Conservation (phyloP, 2,329 filamentous ascomycete genomes). For the Colletotrichum sp. region DNA sequence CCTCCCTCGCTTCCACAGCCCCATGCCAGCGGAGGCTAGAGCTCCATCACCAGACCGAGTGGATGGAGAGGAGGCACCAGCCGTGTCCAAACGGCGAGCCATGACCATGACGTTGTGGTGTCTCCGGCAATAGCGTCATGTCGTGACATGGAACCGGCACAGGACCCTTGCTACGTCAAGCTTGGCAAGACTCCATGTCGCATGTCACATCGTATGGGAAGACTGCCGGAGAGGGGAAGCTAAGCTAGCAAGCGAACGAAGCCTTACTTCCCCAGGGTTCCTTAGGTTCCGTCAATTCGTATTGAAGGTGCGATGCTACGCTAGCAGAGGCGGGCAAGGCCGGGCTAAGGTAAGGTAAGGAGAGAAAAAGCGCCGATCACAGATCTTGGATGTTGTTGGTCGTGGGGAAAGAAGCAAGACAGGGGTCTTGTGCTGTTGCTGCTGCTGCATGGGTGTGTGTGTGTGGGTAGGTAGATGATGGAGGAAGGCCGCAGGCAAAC, state of each 20-base stretch:
- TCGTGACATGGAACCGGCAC: constrained; percentile 1
- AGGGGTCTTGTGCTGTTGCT: neutral
- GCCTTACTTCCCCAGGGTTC: neutral
- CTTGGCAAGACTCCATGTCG: constrained; percentile 6
- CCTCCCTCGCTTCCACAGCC: neutral
- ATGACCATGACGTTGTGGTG: constrained; percentile 69
- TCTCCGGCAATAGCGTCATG: constrained; percentile 57
- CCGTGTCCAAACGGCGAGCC: neutral
- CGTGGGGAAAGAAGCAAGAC: constrained; percentile 1
- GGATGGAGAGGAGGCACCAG: neutral
- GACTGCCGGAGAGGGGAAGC: neutral
- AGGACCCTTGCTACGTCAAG: neutral
- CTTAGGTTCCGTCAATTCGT: constrained; percentile 4
- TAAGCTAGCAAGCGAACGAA: neutral
- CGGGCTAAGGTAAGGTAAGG: neutral
- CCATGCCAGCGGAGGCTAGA: neutral
- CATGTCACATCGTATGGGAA: constrained; percentile 16
- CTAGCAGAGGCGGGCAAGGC: neutral
- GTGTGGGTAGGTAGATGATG: neutral
- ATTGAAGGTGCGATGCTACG: constrained; percentile 9
- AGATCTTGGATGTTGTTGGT: constrained; percentile 2
- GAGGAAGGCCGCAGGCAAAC: neutral
- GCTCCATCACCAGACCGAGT: constrained; percentile 10
- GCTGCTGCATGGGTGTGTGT: neutral
- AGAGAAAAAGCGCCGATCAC: constrained; percentile 8